A percentile compares a stretch with the other conserved stretches of the same genome.
Conservation (phyloP, 306 rosid species). For the Rosa lucieae region DNA sequence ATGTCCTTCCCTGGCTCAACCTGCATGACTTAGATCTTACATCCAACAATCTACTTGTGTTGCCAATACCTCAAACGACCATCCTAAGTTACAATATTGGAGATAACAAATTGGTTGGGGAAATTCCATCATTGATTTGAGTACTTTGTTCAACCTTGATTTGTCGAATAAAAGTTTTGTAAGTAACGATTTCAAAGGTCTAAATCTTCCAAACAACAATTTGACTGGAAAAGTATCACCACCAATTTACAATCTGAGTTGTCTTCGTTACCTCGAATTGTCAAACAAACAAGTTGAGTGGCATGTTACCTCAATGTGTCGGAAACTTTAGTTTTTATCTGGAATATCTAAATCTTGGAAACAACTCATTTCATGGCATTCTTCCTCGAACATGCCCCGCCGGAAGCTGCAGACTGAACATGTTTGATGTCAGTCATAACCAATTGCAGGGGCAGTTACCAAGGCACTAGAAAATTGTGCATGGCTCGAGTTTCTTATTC, state of each 20-base stretch:
- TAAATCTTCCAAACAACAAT: too few species aligned
- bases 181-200: too few species aligned
- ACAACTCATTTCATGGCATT: not conserved
- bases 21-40: too few species aligned
- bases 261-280: too few species aligned
- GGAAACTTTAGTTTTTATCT: not conserved
- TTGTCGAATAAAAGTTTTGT: not conserved
- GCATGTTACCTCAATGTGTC: not conserved
- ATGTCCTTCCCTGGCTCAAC: not conserved
- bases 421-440: constrained; percentile 9
- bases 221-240: too few species aligned
- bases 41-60: too few species aligned
- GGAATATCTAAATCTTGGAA: too few species aligned
- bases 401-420: not conserved
- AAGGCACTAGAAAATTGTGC: not conserved
- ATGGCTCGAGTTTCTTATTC: not conserved
- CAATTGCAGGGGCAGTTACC: not conserved
- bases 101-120: not conserved
- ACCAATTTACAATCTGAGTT: too few species aligned
- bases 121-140: not conserved
- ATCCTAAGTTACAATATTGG: too few species aligned
- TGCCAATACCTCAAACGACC: too few species aligned
- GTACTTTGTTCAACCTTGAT: not conserved
- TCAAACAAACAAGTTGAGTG: too few species aligned
- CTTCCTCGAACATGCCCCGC: not conserved